phyloP scores from a whole-genome alignment of 1,284 basidiomycete genomes.

The Apiotrichum laibachii region DNA sequence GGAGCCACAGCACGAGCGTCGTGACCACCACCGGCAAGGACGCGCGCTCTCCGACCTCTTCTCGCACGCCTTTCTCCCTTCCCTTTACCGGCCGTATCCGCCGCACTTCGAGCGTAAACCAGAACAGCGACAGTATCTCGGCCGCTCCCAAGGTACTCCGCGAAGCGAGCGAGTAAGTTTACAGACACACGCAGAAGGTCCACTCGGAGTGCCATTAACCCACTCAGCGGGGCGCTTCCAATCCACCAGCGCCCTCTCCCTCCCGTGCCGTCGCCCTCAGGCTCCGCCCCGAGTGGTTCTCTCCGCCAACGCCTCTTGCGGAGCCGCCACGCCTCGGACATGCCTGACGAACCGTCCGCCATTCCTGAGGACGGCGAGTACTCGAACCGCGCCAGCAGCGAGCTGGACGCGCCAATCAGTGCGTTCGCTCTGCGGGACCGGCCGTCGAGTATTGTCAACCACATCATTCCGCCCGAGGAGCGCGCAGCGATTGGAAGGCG shows the following conservation, averaged over 20 bases:
- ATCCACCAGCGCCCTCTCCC: constrained; percentile 19
- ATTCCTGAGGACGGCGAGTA: constrained; percentile 1
- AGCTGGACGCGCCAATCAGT: neutral
- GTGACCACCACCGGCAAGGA: neutral
- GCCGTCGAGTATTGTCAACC: constrained; percentile 3
- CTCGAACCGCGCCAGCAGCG: neutral
- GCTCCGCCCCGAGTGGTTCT: neutral
- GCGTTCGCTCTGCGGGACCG: neutral
- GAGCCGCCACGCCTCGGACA: neutral
- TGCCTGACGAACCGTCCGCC: neutral
- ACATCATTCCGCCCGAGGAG: constrained; percentile 22
- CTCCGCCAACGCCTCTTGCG: constrained; percentile 5
- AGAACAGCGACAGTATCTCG: neutral
- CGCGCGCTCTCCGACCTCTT: neutral
- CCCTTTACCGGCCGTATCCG: neutral
- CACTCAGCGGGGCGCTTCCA: constrained; percentile 1
- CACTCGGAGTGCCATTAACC: neutral
- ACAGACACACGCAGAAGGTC: too few relatives aligned
- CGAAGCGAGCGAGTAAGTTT: neutral
- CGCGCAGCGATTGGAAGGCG: constrained; percentile 11
- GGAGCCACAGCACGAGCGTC: neutral
- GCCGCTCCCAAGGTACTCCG: neutral
- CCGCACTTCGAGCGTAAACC: neutral
- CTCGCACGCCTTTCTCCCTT: neutral
- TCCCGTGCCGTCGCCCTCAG: constrained; percentile 4